phyloP scores from a whole-genome alignment of 495 filamentous ascomycete genomes.

The Cairneyella variabilis region DNA sequence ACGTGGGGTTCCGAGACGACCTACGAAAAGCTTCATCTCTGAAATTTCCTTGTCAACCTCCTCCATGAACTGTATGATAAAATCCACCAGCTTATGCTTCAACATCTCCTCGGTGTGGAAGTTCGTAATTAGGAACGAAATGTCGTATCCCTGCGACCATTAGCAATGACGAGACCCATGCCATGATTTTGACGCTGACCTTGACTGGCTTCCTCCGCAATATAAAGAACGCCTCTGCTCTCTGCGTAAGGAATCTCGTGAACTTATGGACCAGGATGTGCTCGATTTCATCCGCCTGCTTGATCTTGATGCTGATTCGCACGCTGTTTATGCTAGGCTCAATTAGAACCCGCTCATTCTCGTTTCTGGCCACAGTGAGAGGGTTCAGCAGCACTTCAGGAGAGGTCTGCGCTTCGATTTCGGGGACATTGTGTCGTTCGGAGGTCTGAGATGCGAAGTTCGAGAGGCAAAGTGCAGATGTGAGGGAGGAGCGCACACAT shows the following conservation, averaged over 20 bases:
- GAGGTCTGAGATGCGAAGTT: constrained; percentile 97
- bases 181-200: constrained; percentile 42
- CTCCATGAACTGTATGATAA: constrained; percentile 99
- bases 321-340: constrained; percentile 96
- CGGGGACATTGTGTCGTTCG: constrained; percentile 96
- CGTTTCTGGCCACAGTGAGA: constrained; percentile 81
- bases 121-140: constrained; percentile 97
- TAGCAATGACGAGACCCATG: constrained; percentile 1
- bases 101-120: constrained; percentile 97
- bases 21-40: constrained; percentile 99
- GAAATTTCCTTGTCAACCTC: constrained; percentile 99
- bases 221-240: constrained; percentile 97
- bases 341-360: constrained; percentile 90
- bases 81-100: constrained; percentile 97
- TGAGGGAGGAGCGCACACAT: constrained; percentile 90
- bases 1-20: constrained; percentile 28
- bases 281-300: constrained; percentile 99
- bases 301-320: constrained; percentile 94
- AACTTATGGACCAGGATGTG: constrained; percentile 97
- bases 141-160: constrained; percentile 80
- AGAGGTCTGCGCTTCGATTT: constrained; percentile 87
- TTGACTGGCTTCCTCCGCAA: constrained; percentile 91
- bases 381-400: constrained; percentile 96
- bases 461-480: constrained; percentile 88
- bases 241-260: constrained; percentile 89